Evolutionary conservation across 352 stramenopile genomes (phyloP), one percentile per base, ranked within the genome.

Genomic region (Pythium guiyangense): DNA sequence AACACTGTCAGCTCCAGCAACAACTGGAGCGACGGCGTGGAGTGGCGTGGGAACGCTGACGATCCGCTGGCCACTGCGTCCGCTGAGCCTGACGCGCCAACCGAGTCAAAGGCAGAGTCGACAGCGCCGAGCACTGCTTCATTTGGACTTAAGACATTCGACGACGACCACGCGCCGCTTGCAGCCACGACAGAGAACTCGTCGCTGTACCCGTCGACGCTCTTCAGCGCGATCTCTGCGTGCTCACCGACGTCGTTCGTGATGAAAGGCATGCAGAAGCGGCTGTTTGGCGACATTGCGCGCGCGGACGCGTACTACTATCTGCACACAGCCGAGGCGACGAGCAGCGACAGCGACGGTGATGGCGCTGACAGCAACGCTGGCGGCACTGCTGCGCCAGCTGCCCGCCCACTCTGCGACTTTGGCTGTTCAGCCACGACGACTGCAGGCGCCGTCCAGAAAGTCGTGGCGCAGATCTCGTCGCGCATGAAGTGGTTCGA

Each of bases 401-500:
- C 12, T 2, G 31, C 31, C 31, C 31, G 31, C 6, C 31, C 31
- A 10, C 31, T 6, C 0, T 91, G 79, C 45, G 73, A 82, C 46
- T 89, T 86, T 62, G 78, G 78, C 17, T 87, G 78, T 34, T 52
- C 54, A 18, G 73, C 72, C 3, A 66, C 53, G 9, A 84, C 78
- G 14, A 71, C 78, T 0, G 49, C 73, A 39, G 84, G 83, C 29
- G 89, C 77, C 77, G 75, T 86, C 35, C 77, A 75, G 15, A 91
- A 91, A 49, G 55, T 91, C 34, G 73, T 88, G 20, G 82, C 77
- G 2, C 81, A 89, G 52, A 89, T 91, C 46, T 87, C 76, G 50
- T 88, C 81, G 0, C 81, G 81, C 20, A 91, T 91, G 78, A 91
- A 88, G 43, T 83, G 73, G 43, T 91, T 91, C 31, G 81, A 91